phyloP scores from a whole-genome alignment of 2,329 filamentous ascomycete species.

The Fusarium chaquense region DNA sequence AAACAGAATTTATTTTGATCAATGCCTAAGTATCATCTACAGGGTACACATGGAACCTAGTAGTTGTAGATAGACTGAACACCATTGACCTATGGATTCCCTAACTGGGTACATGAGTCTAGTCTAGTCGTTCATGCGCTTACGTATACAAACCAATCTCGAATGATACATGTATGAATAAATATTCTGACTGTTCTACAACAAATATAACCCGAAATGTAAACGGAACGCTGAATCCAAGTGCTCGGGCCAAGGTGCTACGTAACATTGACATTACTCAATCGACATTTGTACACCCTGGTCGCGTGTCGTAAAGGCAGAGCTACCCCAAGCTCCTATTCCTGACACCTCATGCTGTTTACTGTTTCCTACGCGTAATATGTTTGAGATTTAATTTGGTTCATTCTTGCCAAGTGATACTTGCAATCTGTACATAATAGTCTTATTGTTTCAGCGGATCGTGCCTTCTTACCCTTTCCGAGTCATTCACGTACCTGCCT shows the following conservation, averaged over 20 bases:
- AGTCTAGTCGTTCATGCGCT: neutral
- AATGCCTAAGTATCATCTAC: neutral
- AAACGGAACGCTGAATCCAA: constrained; percentile 10
- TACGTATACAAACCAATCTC: neutral
- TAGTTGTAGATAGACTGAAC: neutral
- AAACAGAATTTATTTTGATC: neutral
- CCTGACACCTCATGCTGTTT: constrained; percentile 19
- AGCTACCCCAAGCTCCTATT: constrained; percentile 36
- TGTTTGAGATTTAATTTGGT: constrained; percentile 8
- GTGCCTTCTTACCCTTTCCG: constrained; percentile 1
- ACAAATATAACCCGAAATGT: neutral
- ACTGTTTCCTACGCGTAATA: neutral
- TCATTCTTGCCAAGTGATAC: constrained; percentile 8
- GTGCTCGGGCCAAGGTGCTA: constrained; percentile 26
- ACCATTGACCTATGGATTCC: neutral
- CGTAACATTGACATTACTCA: constrained; percentile 11
- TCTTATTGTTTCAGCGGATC: constrained; percentile 1
- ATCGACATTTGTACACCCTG: constrained; percentile 26
- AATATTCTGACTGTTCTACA: neutral
- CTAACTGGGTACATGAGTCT: no score
- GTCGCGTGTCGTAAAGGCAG: constrained; percentile 27
- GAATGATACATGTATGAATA: neutral
- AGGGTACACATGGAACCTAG: neutral
- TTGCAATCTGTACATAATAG: constrained; percentile 32
- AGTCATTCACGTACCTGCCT: constrained; percentile 1